Evolutionary conservation across 2,329 filamentous ascomycete species (phyloP), one percentile per base, ranked within the genome.

Genomic region (Sporothrix luriei): DNA sequence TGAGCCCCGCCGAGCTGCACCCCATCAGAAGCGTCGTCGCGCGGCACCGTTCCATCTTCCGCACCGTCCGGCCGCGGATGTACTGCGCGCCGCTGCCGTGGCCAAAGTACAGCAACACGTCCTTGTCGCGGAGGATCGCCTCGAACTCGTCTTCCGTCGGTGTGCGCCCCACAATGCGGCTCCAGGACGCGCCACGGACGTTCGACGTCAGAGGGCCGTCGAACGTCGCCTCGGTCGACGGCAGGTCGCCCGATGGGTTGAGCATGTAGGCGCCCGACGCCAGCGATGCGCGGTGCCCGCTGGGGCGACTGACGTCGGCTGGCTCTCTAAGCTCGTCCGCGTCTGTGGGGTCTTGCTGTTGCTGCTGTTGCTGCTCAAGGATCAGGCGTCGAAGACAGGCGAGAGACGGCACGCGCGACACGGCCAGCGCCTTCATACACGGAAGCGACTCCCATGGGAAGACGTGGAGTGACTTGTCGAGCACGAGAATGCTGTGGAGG

Each of bases 401-500:
- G 51, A 99, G 84, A 0, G 93, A 97, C 7, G 94, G 93, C 29
- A 99, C 89, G 14, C 95, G 89, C 3, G 93, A 97, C 48, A 97
- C 90, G 0, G 94, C 90, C 4, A 90, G 83, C 2, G 86, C 87
- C 73, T 92, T 86, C 76, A 99, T 87, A 77, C 93, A 97, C 0
- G 94, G 93, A 49, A 99, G 81, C 0, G 93, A 97, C 77, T 99
- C 95, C 95, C 96, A 99, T 0, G 95, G 95, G 76, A 99, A 97
- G 1, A 88, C 84, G 76, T 98, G 95, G 2, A 99, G 84, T 2
- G 91, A 86, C 79, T 97, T 97, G 79, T 99, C 95, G 6, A 99
- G 84, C 7, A 99, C 89, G 2, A 99, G 84, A 68, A 99, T 90
- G 0, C 93, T 94, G 77, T 99, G 95, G 1, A 78, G 77, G 40